Base-by-base conservation (phyloP, 2,329 filamentous ascomycete genomes). In the Claviceps pazoutovae region DNA sequence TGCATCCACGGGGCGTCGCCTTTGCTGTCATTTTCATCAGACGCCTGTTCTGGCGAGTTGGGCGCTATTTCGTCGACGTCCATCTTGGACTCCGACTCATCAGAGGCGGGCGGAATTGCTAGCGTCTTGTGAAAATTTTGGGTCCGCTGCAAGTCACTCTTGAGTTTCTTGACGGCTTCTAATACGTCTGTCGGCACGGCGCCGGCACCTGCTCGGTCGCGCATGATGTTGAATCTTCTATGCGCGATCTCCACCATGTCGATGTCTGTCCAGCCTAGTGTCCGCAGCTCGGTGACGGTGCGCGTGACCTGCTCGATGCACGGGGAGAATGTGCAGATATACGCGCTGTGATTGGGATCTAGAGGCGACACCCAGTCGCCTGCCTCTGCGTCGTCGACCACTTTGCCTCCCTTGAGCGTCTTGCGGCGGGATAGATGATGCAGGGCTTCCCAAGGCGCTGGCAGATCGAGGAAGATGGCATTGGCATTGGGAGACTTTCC, bases 241-340 rank as follows among this genome's bases (percentile, higher is more conserved):
- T 95, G 83, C 11, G 81, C 74, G 11, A 98, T 79, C 67, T 96
- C 93, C 1, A 95, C 86, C 87, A 95, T 96, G 59, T 87, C 82
- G 57, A 97, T 94, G 53, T 91, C 85, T 9, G 89, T 78, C 93
- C 93, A 98, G 50, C 88, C 88, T 6, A 89, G 72, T 39, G 82
- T 78, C 51, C 91, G 83, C 67, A 98, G 76, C 13, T 80, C 79
- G 11, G 86, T 84, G 51, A 95, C 83, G 0, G 93, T 97, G 52
- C 83, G 80, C 50, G 86, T 88, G 21, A 94, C 91, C 71, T 98
- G 93, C 68, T 98, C 93, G 57, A 98, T 94, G 67, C 93, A 98
- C 0, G 93, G 93, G 1, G 86, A 94, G 70, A 98, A 98, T 0
- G 89, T 94, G 71, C 93, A 98, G 51, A 98, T 78, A 62, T 93